A percentile compares a stretch with the other conserved stretches of the same genome.
Evolutionary conservation across 2,329 filamentous ascomycete genomes (phyloP).

Genomic region (Onygena corvina): DNA sequence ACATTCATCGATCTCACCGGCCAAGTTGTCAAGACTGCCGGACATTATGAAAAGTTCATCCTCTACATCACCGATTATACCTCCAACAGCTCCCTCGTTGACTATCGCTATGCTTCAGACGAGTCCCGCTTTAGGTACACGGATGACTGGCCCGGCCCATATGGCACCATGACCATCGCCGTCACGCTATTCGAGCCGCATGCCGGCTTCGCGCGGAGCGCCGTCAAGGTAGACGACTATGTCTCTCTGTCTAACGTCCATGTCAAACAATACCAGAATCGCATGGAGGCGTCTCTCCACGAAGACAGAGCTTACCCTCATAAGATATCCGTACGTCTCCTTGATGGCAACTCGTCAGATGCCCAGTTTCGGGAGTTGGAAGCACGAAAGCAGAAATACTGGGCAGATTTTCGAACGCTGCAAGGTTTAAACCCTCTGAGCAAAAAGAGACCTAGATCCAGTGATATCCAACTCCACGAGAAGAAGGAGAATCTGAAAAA

Average conservation of each 20-base stretch:
- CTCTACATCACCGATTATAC: conserved; percentile 80
- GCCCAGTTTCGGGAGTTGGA: conserved; percentile 44
- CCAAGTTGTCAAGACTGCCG: conserved; percentile 52
- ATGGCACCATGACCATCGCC: conserved; percentile 58
- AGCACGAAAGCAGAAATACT: conserved; percentile 54
- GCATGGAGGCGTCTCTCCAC: conserved; percentile 62
- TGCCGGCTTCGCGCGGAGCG: conserved; percentile 43
- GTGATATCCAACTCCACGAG: conserved; percentile 11
- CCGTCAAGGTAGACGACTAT: conserved; percentile 50
- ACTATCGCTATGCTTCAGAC: conserved; percentile 36
- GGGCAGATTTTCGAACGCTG: conserved; percentile 36
- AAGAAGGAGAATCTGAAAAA: conserved; percentile 26
- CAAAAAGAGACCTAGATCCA: no score
- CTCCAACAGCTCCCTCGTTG: conserved; percentile 51
- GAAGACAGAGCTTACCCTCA: conserved; percentile 42
- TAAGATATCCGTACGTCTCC: conserved; percentile 47
- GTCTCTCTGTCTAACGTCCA: conserved; percentile 61
- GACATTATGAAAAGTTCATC: conserved; percentile 39
- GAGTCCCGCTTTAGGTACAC: no score
- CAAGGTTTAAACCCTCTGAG: no score
- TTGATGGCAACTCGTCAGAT: conserved; percentile 39
- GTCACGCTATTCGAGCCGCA: conserved; percentile 62
- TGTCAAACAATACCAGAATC: conserved; percentile 47
- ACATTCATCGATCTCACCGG: conserved; percentile 59
- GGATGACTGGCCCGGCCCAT: conserved; percentile 73